A percentile compares a stretch with the other conserved stretches of the same genome.
phyloP scores from a whole-genome alignment of 352 stramenopile genomes.

The Globisporangium carolinianum region DNA sequence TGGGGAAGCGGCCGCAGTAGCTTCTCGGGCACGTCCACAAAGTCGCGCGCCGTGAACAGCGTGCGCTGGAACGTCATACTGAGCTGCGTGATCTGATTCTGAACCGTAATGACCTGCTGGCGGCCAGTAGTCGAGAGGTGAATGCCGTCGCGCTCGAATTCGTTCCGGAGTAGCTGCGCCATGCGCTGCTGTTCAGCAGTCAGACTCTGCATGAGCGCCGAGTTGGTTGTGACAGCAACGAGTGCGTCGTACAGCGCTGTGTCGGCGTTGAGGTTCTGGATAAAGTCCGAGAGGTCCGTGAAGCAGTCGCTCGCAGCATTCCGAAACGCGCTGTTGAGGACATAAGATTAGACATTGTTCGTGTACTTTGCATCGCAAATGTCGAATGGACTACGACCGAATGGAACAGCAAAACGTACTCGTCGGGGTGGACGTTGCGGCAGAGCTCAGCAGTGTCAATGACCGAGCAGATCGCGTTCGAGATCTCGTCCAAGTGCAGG shows the following conservation, averaged over 20 bases:
- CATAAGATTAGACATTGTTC: too few relatives aligned
- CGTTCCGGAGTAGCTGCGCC: conserved; percentile 78
- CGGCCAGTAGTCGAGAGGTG: conserved; percentile 78
- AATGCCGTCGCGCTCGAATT: conserved; percentile 96
- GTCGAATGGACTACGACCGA: too few relatives aligned
- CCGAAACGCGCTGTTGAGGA: conserved; percentile 54
- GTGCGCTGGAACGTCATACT: conserved; percentile 88
- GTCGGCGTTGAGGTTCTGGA: conserved; percentile 93
- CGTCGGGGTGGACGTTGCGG: conserved; percentile 88
- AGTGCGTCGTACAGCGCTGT: conserved; percentile 87
- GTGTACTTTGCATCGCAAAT: too few relatives aligned
- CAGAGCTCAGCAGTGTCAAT: conserved; percentile 95
- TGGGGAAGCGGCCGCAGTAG: conserved; percentile 53
- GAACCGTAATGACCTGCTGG: conserved; percentile 76
- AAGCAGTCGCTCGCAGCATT: conserved; percentile 85
- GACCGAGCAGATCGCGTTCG: conserved; percentile 92
- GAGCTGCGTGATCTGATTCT: conserved; percentile 83
- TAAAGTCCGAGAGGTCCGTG: conserved; percentile 90
- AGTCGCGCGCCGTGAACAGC: conserved; percentile 59
- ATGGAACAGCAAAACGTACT: conserved; percentile 32
- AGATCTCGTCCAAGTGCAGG: conserved; percentile 89
- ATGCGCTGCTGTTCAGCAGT: conserved; percentile 89
- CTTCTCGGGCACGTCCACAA: conserved; percentile 54
- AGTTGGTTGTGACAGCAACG: conserved; percentile 52
- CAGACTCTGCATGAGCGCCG: conserved; percentile 43